phyloP scores from a whole-genome alignment of 1,284 basidiomycete species.

The Blastosporella zonata region DNA sequence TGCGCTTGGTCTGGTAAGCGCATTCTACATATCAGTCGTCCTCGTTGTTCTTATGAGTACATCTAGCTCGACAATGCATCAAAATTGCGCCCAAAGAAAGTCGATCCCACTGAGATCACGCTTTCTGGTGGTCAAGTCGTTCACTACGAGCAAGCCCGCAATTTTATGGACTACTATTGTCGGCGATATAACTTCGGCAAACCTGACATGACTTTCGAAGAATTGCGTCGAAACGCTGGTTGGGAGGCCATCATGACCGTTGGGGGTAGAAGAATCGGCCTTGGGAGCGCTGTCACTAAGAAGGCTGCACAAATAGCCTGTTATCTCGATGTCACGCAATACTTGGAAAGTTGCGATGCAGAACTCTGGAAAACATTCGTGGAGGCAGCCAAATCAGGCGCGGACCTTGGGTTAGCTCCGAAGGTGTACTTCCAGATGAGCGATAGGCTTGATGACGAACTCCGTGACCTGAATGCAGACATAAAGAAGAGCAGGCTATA shows the following conservation, averaged over 20 bases:
- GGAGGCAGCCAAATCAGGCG: slow-evolving; percentile 57
- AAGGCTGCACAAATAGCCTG: slow-evolving; percentile 75
- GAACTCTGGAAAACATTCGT: slow-evolving; percentile 78
- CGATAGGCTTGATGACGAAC: slow-evolving; percentile 67
- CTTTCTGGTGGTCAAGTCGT: slow-evolving; percentile 72
- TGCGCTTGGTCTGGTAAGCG: slow-evolving; percentile 51
- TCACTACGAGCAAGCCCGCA: slow-evolving; percentile 74
- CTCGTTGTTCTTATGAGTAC: background rate
- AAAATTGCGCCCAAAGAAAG: slow-evolving; percentile 27
- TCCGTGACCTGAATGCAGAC: slow-evolving; percentile 71
- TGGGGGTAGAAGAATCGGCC: slow-evolving; percentile 76
- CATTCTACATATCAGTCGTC: background rate
- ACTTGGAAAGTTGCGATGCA: slow-evolving; percentile 82
- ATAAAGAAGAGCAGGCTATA: slow-evolving; percentile 50
- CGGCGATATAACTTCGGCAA: slow-evolving; percentile 77
- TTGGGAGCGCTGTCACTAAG: slow-evolving; percentile 71
- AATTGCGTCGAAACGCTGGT: slow-evolving; percentile 26
- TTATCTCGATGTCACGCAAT: slow-evolving; percentile 86
- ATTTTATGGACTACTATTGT: slow-evolving; percentile 97
- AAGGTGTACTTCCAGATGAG: slow-evolving; percentile 73
- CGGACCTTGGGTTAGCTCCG: slow-evolving; percentile 68
- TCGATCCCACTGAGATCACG: slow-evolving; percentile 26
- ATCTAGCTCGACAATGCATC: slow-evolving; percentile 31
- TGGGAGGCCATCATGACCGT: slow-evolving; percentile 89
- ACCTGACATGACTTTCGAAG: slow-evolving; percentile 70